A percentile compares a stretch with the other conserved stretches of the same genome.
These are phyloP conservation scores for Saccharomycopsis lassenensis DNA, from an alignment of 805 yeast species.

Conservation along the genomic window DNA sequence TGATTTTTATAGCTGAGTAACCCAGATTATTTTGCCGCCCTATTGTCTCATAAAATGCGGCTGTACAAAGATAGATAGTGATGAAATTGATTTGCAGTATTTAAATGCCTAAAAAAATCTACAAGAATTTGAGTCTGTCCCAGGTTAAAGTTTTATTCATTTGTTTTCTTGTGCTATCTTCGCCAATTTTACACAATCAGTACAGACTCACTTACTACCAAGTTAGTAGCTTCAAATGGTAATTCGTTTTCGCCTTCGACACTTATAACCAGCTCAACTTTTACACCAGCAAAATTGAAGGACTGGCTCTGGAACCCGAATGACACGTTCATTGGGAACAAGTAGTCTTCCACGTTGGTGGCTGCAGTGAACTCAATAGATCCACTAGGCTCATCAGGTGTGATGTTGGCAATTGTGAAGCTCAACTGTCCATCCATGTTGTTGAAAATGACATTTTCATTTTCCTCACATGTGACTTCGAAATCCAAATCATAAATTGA, in stretches of 20 bases:
- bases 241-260: constrained; percentile 37
- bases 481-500: constrained; percentile 55
- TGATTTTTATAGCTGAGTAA: no score
- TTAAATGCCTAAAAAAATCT: no score
- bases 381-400: constrained; percentile 46
- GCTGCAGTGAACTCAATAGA: constrained; percentile 72
- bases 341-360: constrained; percentile 64
- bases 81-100: no score
- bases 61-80: no score
- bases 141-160: no score
- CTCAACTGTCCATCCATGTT: constrained; percentile 58
- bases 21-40: no score
- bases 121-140: no score
- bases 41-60: no score
- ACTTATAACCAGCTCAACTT: constrained; percentile 46
- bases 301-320: constrained; percentile 41
- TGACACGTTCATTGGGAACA: constrained; percentile 78
- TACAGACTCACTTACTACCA: no score
- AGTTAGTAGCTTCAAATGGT: no score
- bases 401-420: constrained; percentile 48
- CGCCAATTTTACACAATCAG: no score
- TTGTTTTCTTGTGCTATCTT: no score
- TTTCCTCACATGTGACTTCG: constrained; percentile 35
- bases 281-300: constrained; percentile 54
- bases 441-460: constrained; percentile 43